Evolutionary conservation across 1,139 yeast genomes (phyloP).

Genomic region (Blastobotrys niveus): DNA sequence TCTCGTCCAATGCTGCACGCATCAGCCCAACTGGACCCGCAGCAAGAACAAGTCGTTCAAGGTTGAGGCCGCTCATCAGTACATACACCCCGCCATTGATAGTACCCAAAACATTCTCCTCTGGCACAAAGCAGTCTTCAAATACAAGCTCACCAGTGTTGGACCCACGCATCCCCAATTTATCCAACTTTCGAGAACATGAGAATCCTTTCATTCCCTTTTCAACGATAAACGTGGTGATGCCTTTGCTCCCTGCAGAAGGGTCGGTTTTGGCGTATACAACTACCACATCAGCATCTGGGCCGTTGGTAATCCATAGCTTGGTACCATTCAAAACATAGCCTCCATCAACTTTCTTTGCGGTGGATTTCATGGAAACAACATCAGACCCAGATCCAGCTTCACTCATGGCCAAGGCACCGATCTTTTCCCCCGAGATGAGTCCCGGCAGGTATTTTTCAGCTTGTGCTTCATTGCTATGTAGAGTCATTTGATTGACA

Average conservation of each 20-base stretch:
- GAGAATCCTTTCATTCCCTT: slow-evolving; percentile 31
- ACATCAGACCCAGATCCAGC: slow-evolving; percentile 36
- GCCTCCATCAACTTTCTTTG: slow-evolving; percentile 29
- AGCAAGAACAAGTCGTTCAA: slow-evolving; percentile 32
- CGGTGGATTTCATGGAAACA: slow-evolving; percentile 33
- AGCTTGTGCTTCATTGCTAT: slow-evolving; percentile 29
- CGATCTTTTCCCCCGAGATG: slow-evolving; percentile 30
- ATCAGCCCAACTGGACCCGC: slow-evolving; percentile 35
- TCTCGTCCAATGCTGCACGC: slow-evolving; percentile 34
- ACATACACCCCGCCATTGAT: slow-evolving; percentile 33
- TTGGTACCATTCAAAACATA: slow-evolving; percentile 35
- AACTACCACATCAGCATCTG: slow-evolving; percentile 33
- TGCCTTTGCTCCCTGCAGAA: slow-evolving; percentile 31
- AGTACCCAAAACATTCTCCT: slow-evolving; percentile 32
- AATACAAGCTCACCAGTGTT: slow-evolving; percentile 34
- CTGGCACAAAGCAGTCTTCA: slow-evolving; percentile 34
- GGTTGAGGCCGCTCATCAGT: slow-evolving; percentile 33
- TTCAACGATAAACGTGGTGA: slow-evolving; percentile 33
- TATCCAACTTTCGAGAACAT: slow-evolving; percentile 32
- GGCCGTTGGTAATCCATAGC: slow-evolving; percentile 38
- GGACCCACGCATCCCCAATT: slow-evolving; percentile 35
- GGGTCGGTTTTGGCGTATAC: slow-evolving; percentile 36
- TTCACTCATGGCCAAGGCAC: slow-evolving; percentile 35
- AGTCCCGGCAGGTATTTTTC: slow-evolving; percentile 32
- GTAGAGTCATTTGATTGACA: slow-evolving; percentile 33